Percentiles rank a stretch among this genome's conserved stretches.
These are phyloP conservation scores for Bacterosira constricta DNA, from an alignment of 108 stramenopile genomes.

Conservation along the genomic window DNA sequence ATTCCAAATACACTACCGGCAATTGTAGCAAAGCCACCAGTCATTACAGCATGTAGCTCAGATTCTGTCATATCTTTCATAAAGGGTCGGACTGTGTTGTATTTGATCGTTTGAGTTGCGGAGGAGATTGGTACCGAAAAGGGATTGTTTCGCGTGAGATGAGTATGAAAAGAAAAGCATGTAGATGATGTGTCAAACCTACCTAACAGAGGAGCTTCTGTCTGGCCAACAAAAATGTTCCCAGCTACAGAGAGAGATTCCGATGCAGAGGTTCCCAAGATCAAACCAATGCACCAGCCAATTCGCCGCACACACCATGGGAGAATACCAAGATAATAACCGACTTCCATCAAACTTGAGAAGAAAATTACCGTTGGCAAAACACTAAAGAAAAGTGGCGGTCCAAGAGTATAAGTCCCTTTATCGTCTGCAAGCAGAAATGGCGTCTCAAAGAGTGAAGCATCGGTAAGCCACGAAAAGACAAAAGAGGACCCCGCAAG, in stretches of 20 bases:
- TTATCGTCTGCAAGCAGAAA: slow-evolving; percentile 19
- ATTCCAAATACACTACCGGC: slow-evolving; percentile 26
- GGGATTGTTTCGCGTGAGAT: too few relatives aligned
- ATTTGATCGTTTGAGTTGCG: background rate
- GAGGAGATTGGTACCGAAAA: background rate
- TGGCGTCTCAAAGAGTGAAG: background rate
- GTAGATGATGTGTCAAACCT: too few relatives aligned
- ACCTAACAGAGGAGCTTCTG: slow-evolving; percentile 23
- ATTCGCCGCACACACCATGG: background rate
- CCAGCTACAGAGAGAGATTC: slow-evolving; percentile 16
- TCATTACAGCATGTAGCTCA: slow-evolving; percentile 37
- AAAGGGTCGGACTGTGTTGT: slow-evolving; percentile 5
- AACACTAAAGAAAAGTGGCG: slow-evolving; percentile 19
- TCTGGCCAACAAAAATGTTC: slow-evolving; percentile 28
- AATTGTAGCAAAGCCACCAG: slow-evolving; percentile 29
- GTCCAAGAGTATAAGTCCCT: slow-evolving; percentile 8
- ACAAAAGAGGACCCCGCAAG: slow-evolving; percentile 21
- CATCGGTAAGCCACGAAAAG: slow-evolving; percentile 20
- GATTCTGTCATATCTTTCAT: slow-evolving; percentile 24
- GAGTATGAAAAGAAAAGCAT: background rate
- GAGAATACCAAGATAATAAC: slow-evolving; percentile 15
- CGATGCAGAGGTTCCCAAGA: slow-evolving; percentile 20
- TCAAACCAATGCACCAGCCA: slow-evolving; percentile 11
- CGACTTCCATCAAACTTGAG: slow-evolving; percentile 4
- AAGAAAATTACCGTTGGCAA: slow-evolving; percentile 18